Base-by-base conservation (phyloP, 352 stramenopile species). In the Phytopythium helicoides region DNA sequence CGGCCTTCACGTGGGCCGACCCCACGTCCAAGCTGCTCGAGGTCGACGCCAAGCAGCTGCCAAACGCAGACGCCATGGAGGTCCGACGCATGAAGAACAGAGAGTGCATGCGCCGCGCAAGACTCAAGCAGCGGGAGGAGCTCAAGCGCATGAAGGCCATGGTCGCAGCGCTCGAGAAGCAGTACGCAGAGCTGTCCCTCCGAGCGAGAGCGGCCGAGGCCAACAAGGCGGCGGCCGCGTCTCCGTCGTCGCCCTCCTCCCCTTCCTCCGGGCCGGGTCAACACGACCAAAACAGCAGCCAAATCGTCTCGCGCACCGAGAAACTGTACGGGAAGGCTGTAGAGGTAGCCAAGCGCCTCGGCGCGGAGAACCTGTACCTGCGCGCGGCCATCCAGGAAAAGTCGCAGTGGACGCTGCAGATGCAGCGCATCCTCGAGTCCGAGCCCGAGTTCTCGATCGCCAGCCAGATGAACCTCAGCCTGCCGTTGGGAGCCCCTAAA, bases 311-410 rank as follows among this genome's bases (percentile, higher is more conserved):
- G 9, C 16, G n/a, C 8, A 46, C 28, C 28, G 40, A 47, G 19
- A 40, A 21, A 15, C 39, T 58, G 22, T 76, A 66, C 35, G 36
- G 55, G 7, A 26, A 70, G 16, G 66, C 67, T 6, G 44, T 64
- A n/a, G 67, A 71, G 19, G 18, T 66, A 12, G 38, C 52, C 3
- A 58, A 64, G 40, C 45, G 51, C 7, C 60, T 80, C 15, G 66
- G 66, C 19, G 67, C 70, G 9, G 66, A 80, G 50, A 80, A 80
- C 42, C 47, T 76, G 45, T 69, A 61, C 22, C 42, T 80, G n/a
- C 68, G 69, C 26, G 56, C 59, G 1, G 52, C 60, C 48, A 60
- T 80, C 37, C 70, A 76, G 44, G 60, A 74, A 18, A 58, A 76
- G 26, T 52, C 60, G 3, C 44, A 40, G 19, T 74, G 66, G 66